A percentile compares a stretch with the other conserved stretches of the same genome.
Evolutionary conservation across 2,329 filamentous ascomycete species (phyloP).

Genomic region (Didymellaceae sp.): DNA sequence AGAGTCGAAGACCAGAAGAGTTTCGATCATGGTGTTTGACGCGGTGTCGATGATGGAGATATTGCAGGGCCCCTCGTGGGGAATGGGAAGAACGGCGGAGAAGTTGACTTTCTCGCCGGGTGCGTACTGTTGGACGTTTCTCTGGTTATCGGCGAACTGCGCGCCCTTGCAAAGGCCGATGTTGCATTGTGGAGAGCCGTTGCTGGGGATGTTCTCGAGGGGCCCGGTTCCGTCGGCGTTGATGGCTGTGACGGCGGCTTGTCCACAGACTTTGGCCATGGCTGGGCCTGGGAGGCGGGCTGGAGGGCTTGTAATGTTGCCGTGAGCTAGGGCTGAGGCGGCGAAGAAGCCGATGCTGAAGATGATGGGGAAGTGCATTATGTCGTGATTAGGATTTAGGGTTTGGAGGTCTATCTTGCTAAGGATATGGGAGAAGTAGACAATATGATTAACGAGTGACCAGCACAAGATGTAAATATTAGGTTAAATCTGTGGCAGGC

Average conservation of each 20-base stretch:
- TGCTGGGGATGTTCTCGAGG: conserved; percentile 56
- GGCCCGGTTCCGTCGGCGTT: conserved; percentile 51
- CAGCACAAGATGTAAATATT: conserved; percentile 18
- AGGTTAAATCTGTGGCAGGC: conserved; percentile 6
- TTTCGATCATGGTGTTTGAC: conserved; percentile 59
- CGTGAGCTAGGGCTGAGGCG: conserved; percentile 52
- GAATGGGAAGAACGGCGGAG: conserved; percentile 56
- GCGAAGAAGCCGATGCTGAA: conserved; percentile 14
- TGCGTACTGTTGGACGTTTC: conserved; percentile 58
- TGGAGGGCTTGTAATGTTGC: conserved; percentile 59
- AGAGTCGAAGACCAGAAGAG: conserved; percentile 33
- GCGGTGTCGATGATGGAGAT: conserved; percentile 65
- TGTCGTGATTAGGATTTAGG: conserved; percentile 3
- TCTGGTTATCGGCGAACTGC: conserved; percentile 63
- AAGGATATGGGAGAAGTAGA: neutral
- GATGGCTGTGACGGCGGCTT: conserved; percentile 60
- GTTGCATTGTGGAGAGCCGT: conserved; percentile 56
- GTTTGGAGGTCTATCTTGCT: neutral
- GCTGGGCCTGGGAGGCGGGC: conserved; percentile 59
- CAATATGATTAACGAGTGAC: conserved; percentile 10
- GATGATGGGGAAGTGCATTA: conserved; percentile 6
- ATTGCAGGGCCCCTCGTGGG: conserved; percentile 63
- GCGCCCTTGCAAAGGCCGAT: conserved; percentile 65
- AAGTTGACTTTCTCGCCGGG: conserved; percentile 53
- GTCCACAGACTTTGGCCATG: conserved; percentile 59